phyloP scores from a whole-genome alignment of 306 rosid species.

The Cyclanthera cordifolia region DNA sequence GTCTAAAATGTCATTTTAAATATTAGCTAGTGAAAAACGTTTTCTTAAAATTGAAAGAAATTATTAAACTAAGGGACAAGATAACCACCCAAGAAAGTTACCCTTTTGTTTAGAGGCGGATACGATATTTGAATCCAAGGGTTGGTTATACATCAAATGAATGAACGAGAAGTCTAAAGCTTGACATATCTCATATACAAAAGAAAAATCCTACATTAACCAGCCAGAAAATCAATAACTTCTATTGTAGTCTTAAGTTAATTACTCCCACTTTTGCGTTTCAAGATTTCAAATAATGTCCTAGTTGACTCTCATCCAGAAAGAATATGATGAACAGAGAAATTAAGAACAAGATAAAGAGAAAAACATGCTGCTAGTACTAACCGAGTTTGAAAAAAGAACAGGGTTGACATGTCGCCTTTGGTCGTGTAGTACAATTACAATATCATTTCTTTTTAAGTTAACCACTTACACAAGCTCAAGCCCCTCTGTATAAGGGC shows the following conservation, averaged over 20 bases:
- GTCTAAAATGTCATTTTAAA: no score
- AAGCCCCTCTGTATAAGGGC: neutral
- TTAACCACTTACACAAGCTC: neutral
- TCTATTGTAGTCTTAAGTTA: neutral
- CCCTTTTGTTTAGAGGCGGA: neutral
- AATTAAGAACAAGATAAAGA: neutral
- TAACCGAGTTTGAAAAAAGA: neutral
- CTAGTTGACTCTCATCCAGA: no score
- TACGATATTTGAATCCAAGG: neutral
- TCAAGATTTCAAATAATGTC: neutral
- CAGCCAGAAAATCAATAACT: constrained; percentile 4
- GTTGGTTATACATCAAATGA: constrained; percentile 3
- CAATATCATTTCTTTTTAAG: neutral
- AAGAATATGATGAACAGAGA: neutral
- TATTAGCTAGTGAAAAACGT: neutral
- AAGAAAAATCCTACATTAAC: neutral
- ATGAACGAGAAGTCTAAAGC: neutral
- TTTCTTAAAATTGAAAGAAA: neutral
- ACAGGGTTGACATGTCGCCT: neutral
- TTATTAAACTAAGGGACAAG: neutral
- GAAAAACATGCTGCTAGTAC: neutral
- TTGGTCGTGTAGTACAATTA: neutral
- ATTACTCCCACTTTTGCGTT: neutral
- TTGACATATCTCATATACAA: neutral
- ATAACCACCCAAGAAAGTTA: neutral